Conservation (phyloP, 2,329 filamentous ascomycete genomes). For the Fusarium sp. region DNA sequence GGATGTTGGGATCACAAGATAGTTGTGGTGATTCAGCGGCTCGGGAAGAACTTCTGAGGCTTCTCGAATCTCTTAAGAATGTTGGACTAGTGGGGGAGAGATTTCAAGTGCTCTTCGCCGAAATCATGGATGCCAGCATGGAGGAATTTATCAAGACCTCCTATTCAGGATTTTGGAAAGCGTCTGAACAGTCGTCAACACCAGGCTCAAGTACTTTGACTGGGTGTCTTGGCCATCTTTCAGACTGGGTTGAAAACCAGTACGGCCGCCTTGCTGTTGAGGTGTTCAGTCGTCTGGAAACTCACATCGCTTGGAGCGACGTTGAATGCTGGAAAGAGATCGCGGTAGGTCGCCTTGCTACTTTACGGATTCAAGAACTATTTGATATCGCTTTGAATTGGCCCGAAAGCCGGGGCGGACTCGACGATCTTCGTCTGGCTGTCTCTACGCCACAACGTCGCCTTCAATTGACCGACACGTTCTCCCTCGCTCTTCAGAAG, state of each 20-base stretch:
- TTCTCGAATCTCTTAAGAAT: slow-evolving; percentile 68
- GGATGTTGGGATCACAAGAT: slow-evolving; percentile 28
- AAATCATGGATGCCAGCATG: slow-evolving; percentile 74
- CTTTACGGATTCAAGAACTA: slow-evolving; percentile 74
- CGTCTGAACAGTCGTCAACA: slow-evolving; percentile 25
- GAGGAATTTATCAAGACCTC: slow-evolving; percentile 68
- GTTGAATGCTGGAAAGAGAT: slow-evolving; percentile 77
- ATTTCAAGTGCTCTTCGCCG: slow-evolving; percentile 76
- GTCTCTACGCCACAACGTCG: slow-evolving; percentile 75
- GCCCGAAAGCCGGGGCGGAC: slow-evolving; percentile 75
- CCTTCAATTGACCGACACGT: slow-evolving; percentile 74
- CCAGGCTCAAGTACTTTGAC: slow-evolving; percentile 50
- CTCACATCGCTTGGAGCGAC: slow-evolving; percentile 61
- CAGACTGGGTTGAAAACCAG: slow-evolving; percentile 73
- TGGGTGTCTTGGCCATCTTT: slow-evolving; percentile 67
- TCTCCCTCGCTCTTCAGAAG: slow-evolving; percentile 70
- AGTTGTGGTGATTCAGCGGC: slow-evolving; percentile 50
- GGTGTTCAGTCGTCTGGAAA: slow-evolving; percentile 61
- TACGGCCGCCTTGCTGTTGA: slow-evolving; percentile 72
- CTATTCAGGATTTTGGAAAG: slow-evolving; percentile 70
- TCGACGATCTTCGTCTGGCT: slow-evolving; percentile 77
- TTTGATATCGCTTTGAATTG: slow-evolving; percentile 83
- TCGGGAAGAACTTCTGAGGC: slow-evolving; percentile 60
- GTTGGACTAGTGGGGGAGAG: slow-evolving; percentile 75
- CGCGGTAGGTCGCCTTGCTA: slow-evolving; percentile 73